phyloP scores from a whole-genome alignment of 441 rosid genomes.

The Lagerstroemia fauriei region DNA sequence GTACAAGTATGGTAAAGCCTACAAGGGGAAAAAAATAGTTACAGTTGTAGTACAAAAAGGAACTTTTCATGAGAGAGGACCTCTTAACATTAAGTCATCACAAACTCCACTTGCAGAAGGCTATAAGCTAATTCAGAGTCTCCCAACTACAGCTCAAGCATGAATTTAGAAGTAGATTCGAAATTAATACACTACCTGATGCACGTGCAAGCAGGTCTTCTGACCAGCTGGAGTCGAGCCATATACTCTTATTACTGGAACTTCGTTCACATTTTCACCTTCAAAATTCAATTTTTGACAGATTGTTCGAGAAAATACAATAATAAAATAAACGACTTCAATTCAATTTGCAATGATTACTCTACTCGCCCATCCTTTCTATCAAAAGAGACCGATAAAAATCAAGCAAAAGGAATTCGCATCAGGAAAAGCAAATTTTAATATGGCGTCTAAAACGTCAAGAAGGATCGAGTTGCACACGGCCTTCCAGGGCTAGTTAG shows the following conservation, averaged over 20 bases:
- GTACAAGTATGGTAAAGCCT: constrained; percentile 91
- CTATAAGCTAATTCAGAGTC: not conserved
- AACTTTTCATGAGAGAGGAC: not conserved
- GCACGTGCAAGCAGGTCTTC: constrained; percentile 91
- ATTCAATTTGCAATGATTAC: not conserved
- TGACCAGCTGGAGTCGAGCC: constrained; percentile 92
- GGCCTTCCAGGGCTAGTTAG: not conserved
- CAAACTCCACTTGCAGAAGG: not conserved
- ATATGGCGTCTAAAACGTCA: not conserved
- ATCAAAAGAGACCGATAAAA: not conserved
- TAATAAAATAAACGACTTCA: not conserved
- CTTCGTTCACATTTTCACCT: constrained; percentile 84
- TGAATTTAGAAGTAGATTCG: not conserved
- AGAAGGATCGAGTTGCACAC: not conserved
- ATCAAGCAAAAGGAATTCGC: not conserved
- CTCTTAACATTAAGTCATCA: not conserved
- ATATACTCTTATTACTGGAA: constrained; percentile 81
- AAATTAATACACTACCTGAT: constrained; percentile 30
- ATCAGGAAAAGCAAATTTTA: not conserved
- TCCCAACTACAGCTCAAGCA: not conserved
- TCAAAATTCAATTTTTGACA: constrained; percentile 20
- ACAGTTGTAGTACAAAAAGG: not conserved
- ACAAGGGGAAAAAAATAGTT: constrained; percentile 31
- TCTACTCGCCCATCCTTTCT: not conserved
- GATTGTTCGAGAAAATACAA: not conserved